Base-by-base conservation (phyloP, 805 yeast genomes). In the Suhomyces sp. region DNA sequence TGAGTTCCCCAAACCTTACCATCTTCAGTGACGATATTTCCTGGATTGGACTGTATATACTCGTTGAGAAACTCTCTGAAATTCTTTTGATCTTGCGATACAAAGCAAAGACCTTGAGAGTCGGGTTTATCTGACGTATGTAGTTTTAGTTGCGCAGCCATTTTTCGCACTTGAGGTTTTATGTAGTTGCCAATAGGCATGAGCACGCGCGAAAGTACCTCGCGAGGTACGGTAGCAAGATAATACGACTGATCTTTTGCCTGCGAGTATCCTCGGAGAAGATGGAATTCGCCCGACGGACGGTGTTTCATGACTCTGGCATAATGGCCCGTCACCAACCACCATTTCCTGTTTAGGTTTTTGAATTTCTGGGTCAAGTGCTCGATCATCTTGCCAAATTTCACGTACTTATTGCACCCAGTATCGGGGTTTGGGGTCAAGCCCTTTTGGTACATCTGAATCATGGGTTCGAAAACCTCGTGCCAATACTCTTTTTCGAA, bases 381-480 rank as follows among this genome's bases (percentile, higher is more conserved):
- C 15, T 84, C 80, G 4, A 84, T 67, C 69, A 94, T 75, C 50
- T 76, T 78, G 2, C 99, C 98, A 71, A 94, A 94, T 66, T 94
- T 94, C 58, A 94, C 87, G 64, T 82, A 80, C 53, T 80, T 78
- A 67, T 94, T 94, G 65, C 99, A 94, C 17, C 85, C 83, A 19
- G 92, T 85, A 64, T 94, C 99, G 0, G 99, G 98, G 60, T 94
- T 94, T 0, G 99, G 99, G 0, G 99, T 94, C 41, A 77, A 60
- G 0, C 99, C 99, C 8, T 56, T 61, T 33, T 76, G 70, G 64
- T 92, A 94, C 61, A 75, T 77, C 3, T 81, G 81, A 20, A 94
- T 68, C 97, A 94, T 93, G 1, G 99, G 98, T 63, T 83, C 86
- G 65, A 94, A 94, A 7, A 94, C 98, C 51, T 87, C 86, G 17